phyloP scores from a whole-genome alignment of 352 stramenopile species.

The Halophytophthora batemanensis region DNA sequence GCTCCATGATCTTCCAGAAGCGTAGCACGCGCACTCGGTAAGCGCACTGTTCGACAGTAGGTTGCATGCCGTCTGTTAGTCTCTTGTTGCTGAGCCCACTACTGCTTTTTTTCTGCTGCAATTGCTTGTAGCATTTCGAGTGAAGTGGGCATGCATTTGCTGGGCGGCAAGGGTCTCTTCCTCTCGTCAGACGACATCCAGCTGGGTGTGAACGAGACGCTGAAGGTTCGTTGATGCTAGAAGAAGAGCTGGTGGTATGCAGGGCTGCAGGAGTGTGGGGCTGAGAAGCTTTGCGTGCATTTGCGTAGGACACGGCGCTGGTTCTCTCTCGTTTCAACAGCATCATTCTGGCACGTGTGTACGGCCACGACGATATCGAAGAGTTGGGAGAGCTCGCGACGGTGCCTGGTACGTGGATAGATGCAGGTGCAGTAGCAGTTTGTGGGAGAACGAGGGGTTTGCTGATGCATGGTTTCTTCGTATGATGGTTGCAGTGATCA shows the following conservation, averaged over 20 bases:
- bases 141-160: slow-evolving; percentile 95
- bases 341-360: slow-evolving; percentile 96
- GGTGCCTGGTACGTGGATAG: slow-evolving; percentile 64
- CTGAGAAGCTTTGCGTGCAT: background rate
- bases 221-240: slow-evolving; percentile 51
- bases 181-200: slow-evolving; percentile 97
- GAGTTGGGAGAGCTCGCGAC: slow-evolving; percentile 89
- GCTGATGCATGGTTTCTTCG: background rate
- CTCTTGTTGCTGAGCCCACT: background rate
- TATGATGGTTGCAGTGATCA: slow-evolving; percentile 83
- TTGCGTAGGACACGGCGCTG: slow-evolving; percentile 60
- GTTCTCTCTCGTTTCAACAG: slow-evolving; percentile 95
- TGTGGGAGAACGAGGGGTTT: background rate
- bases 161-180: slow-evolving; percentile 96
- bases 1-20: slow-evolving; percentile 96
- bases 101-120: background rate
- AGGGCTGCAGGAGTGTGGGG: background rate
- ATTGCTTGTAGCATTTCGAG: slow-evolving; percentile 68
- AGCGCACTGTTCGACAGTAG: background rate
- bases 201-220: slow-evolving; percentile 96
- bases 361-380: slow-evolving; percentile 85
- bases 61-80: background rate
- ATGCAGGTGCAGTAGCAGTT: background rate
- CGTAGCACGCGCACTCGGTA: slow-evolving; percentile 87
- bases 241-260: background rate